phyloP scores from a whole-genome alignment of 345 rosid species.

The Eucalyptus sp. region DNA sequence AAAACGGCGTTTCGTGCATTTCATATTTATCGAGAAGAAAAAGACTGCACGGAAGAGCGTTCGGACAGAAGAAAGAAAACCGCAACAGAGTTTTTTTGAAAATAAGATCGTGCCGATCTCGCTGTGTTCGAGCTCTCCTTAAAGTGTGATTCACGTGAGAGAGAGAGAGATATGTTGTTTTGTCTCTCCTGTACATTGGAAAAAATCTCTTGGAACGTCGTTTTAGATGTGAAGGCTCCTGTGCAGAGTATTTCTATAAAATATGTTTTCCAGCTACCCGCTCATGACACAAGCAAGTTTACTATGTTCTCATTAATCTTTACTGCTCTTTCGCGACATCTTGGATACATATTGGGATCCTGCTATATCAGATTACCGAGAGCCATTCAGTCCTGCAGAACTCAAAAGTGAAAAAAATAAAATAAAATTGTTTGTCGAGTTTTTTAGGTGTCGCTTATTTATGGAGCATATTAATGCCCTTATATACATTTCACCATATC shows the following conservation, averaged over 20 bases:
- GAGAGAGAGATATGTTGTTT: background rate
- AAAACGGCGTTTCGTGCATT: background rate
- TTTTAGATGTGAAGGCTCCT: background rate
- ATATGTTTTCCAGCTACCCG: background rate
- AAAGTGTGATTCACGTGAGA: background rate
- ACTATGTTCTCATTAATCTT: background rate
- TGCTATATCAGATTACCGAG: background rate
- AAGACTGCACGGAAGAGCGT: constrained; percentile 1
- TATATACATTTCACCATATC: background rate
- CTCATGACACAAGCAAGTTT: background rate
- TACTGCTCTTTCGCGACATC: background rate
- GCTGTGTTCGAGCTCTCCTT: background rate
- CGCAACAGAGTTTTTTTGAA: background rate
- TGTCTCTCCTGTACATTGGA: background rate
- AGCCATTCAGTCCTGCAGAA: background rate
- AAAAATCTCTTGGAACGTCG: background rate
- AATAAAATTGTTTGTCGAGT: background rate
- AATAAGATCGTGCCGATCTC: background rate
- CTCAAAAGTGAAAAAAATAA: background rate
- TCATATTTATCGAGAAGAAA: constrained; percentile 7
- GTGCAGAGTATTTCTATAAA: background rate
- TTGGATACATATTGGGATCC: background rate
- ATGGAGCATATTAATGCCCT: background rate
- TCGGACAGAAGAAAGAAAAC: background rate
- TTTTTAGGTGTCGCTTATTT: background rate